Base-by-base conservation (phyloP, 2,329 filamentous ascomycete species). In the Cordyceps sp. region DNA sequence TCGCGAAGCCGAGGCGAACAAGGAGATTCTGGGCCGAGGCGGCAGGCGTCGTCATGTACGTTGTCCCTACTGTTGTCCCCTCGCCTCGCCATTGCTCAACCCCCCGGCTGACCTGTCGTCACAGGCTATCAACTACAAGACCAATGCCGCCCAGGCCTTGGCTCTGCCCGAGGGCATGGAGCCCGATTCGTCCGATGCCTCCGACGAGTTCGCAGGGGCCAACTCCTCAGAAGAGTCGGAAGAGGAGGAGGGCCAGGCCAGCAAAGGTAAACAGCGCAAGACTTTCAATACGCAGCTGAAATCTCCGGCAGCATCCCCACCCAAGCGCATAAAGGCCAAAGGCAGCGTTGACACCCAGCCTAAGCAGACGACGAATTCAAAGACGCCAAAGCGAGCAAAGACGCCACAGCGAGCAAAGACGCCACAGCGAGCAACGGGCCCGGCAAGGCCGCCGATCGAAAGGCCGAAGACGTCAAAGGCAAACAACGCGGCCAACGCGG, bases 21-120 rank as follows among this genome's bases (percentile, higher is more conserved):
- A 74, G 30, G 73, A 92, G 49, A 71, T 71, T n/a, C 71, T 94
- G 30, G 90, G 90, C 10, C 73, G 90, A 37, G 90, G 90, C 25
- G 82, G 83, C 40, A 71, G 90, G 42, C 74, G 75, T 40, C 71
- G 79, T 37, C 46, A 41, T 31, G 55, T 57, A 39, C 40, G 54
- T 42, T 16, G 14, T 8, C 14, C 18, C 12, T 13, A 13, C 26
- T 17, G n/a, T 10, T 16, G 5, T 12, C 22, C 2, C 16, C 4
- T 13, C 30, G 12, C 16, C 15, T 10, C 10, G 14, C 8, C 8
- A 18, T 30, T 8, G n/a, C 7, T 10, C 6, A 17, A 14, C 14
- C 14, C 10, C 5, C 26, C 15, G 29, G 29, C 44, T 48, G 37
- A 50, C 34, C 5, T 30, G 12, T 3, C 19, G 7, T 4, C 8